phyloP scores from a whole-genome alignment of 768 basidiomycete genomes.

The Sporobolomyces pararoseus region DNA sequence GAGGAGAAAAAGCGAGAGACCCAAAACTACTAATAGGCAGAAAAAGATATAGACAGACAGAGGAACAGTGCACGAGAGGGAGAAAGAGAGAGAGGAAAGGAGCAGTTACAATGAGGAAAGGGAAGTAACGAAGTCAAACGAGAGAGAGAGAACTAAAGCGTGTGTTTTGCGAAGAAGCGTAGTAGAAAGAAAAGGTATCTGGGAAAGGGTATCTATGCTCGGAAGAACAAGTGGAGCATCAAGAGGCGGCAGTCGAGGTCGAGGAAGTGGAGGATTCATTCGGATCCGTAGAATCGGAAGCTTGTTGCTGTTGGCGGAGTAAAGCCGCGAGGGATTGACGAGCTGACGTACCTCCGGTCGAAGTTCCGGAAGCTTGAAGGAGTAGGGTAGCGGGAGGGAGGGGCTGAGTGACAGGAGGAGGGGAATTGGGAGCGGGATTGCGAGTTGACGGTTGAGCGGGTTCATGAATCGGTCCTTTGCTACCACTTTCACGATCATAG shows the following conservation, averaged over 20 bases:
- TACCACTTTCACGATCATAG: slow-evolving; percentile 12
- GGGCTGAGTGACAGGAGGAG: background rate
- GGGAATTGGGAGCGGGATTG: background rate
- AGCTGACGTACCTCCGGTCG: background rate
- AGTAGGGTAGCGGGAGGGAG: slow-evolving; percentile 2
- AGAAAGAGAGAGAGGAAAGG: too few relatives aligned
- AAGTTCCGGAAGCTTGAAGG: background rate
- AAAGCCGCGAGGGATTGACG: slow-evolving; percentile 5
- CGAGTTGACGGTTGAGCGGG: background rate
- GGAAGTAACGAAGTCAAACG: too few relatives aligned
- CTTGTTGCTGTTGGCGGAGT: background rate
- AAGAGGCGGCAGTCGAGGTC: background rate
- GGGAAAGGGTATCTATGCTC: background rate
- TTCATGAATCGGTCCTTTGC: slow-evolving; percentile 1
- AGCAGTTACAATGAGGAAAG: too few relatives aligned
- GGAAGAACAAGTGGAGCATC: background rate
- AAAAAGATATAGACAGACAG: too few relatives aligned
- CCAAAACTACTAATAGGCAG: background rate
- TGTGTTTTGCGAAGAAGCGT: background rate
- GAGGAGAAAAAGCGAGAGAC: background rate
- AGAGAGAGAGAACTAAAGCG: background rate
- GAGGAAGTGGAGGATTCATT: background rate
- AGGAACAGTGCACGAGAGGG: too few relatives aligned
- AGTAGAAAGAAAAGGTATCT: background rate
- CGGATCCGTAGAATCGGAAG: background rate